A percentile compares a stretch with the other conserved stretches of the same genome.
phyloP scores from a whole-genome alignment of 176 grass and related monocot species.

The Secale cereale region DNA sequence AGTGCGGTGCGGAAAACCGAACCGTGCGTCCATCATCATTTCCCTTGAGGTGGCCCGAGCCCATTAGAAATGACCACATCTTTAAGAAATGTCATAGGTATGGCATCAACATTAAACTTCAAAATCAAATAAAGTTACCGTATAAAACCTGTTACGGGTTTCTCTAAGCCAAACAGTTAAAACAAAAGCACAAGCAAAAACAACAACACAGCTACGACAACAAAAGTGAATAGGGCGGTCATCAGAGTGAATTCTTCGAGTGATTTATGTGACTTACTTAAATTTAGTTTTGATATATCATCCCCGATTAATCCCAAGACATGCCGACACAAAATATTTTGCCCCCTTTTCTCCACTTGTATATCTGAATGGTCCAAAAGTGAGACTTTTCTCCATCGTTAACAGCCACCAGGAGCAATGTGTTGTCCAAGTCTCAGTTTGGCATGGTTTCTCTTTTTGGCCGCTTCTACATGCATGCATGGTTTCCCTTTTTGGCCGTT shows the following conservation, averaged over 20 bases:
- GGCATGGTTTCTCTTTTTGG: not conserved
- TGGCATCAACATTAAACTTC: too few relatives aligned
- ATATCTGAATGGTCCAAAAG: not conserved
- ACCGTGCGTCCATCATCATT: too few relatives aligned
- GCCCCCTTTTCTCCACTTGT: not conserved
- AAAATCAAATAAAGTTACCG: too few relatives aligned
- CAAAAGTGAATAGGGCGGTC: too few relatives aligned
- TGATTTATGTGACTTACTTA: not conserved
- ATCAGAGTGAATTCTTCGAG: not conserved
- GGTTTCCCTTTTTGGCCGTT: not conserved
- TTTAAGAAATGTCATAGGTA: too few relatives aligned
- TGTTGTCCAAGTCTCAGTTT: not conserved
- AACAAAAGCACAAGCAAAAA: too few relatives aligned
- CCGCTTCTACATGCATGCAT: not conserved
- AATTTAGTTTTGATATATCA: not conserved
- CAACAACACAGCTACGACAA: too few relatives aligned
- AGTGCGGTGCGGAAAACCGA: too few relatives aligned
- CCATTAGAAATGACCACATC: too few relatives aligned
- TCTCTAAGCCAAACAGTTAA: too few relatives aligned
- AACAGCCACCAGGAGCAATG: not conserved
- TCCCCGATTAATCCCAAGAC: not conserved
- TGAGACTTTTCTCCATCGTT: not conserved
- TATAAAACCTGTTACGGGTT: too few relatives aligned
- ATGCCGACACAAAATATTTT: not conserved
- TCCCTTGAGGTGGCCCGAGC: too few relatives aligned